These are phyloP conservation scores for Debaryomycetaceae sp. DNA, from an alignment of 1,139 yeast genomes.

Conservation along the genomic window DNA sequence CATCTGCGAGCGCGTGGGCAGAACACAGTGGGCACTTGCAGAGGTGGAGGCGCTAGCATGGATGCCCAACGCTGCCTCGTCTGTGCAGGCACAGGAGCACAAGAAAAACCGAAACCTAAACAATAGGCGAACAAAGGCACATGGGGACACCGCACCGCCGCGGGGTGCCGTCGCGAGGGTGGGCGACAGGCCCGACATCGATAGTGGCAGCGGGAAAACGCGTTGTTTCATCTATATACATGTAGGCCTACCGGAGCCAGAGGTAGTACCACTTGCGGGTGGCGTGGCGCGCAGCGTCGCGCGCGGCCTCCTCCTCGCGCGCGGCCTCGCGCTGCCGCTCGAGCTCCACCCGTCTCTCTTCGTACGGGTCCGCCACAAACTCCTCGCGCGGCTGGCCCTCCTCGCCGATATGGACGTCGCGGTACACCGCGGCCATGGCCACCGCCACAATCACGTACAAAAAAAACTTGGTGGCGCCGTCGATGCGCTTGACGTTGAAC, in stretches of 20 bases:
- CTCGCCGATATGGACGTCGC: constrained; percentile 49
- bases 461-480: constrained; percentile 50
- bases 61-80: too few species aligned
- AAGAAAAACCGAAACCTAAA: too few species aligned
- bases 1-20: too few species aligned
- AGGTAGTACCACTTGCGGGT: constrained; percentile 25
- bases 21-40: too few species aligned
- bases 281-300: constrained; percentile 9
- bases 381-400: constrained; percentile 43
- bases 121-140: too few species aligned
- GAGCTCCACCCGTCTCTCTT: constrained; percentile 22
- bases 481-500: constrained; percentile 48
- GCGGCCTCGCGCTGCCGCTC: constrained; percentile 16
- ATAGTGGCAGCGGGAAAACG: constrained; percentile 1
- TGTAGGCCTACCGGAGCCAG: constrained; percentile 16
- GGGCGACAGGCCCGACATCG: too few species aligned
- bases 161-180: too few species aligned
- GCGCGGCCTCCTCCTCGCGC: constrained; percentile 12
- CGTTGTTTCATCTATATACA: too few species aligned
- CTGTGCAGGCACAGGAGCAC: too few species aligned
- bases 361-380: constrained; percentile 34
- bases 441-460: constrained; percentile 43
- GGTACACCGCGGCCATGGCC: constrained; percentile 39
- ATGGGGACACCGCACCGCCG: too few species aligned
- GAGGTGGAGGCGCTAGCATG: too few species aligned